These are phyloP conservation scores for Apiospora arundinis DNA, from an alignment of 2,329 filamentous ascomycete species.

Conservation along the genomic window DNA sequence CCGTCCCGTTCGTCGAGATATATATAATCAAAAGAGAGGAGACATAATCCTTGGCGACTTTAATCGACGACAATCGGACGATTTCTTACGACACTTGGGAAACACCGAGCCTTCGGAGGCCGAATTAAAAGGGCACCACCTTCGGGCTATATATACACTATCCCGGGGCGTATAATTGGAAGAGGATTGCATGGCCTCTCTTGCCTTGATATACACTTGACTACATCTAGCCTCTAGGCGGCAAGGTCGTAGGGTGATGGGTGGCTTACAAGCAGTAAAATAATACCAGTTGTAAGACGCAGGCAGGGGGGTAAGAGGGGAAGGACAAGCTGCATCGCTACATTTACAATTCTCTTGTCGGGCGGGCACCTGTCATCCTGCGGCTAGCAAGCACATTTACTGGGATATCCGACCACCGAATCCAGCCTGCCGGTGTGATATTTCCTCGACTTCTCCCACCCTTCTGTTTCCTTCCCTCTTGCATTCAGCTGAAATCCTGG, in stretches of 20 bases:
- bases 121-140: not conserved
- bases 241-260: not conserved
- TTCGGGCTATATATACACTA: not conserved
- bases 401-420: conserved; percentile 5
- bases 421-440: not conserved
- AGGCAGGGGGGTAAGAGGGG: not conserved
- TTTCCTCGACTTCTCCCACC: not conserved
- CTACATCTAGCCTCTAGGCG: not conserved
- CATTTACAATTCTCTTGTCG: not conserved
- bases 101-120: not conserved
- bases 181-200: not conserved
- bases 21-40: conserved; percentile 3
- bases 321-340: not conserved
- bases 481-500: not conserved
- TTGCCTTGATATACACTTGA: not conserved
- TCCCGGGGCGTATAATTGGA: not conserved
- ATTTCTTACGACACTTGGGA: not conserved
- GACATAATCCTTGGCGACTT: not conserved
- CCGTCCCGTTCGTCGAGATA: not conserved
- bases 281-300: too few relatives aligned
- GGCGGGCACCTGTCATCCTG: not conserved
- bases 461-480: not conserved
- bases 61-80: not conserved
- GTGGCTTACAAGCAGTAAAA: not conserved
- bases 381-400: not conserved